Evolutionary conservation across 2,329 filamentous ascomycete genomes (phyloP), one percentile per base, ranked within the genome.

Genomic region (Grosmannia penicillata): DNA sequence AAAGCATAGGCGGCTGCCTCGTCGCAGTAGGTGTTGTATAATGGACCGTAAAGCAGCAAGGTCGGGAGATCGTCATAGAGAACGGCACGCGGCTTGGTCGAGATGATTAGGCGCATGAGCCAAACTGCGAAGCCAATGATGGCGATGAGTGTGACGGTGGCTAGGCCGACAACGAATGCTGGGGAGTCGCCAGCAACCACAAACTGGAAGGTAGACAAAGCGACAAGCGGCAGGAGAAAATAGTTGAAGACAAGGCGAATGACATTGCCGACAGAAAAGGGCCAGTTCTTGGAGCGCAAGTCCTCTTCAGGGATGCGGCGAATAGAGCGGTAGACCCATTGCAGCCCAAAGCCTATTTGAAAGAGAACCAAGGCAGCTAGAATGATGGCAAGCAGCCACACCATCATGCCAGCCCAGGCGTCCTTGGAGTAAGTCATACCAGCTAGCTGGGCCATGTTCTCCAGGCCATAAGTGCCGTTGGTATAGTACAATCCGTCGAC

Each of bases 1-100:
- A 94, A 68, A 7, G 89, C 86, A 56, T 93, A 98, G 0, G 84
- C 78, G 8, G 89, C 84, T 0, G 86, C 85, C 54, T 89, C 82
- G 55, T 98, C 91, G 19, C 83, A 91, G 56, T 93, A 96, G 0
- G 91, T 98, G 59, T 98, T 98, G 59, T 98, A 98, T 8, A 98
- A 65, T 6, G 91, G 85, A 0, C 91, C 91, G 50, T 94, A 96
- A 1, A 85, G 70, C 3, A 98, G 67, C 8, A 96, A 77, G 0
- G 85, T 95, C 7, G 85, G 77, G 35, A 98, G 67, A 51, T 96
- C 86, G 57, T 98, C 91, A 55, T 95, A 98, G 9, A 98, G 68
- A 47, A 85, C 81, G 2, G 85, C 82, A 43, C 86, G 78, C 6
- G 87, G 87, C 46, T 82, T 78, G 1, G 84, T 91, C 19, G 68